Evolutionary conservation across 257 asterid genomes (phyloP), one percentile per base, ranked within the genome.

Genomic region (Voacanga thouarsii): DNA sequence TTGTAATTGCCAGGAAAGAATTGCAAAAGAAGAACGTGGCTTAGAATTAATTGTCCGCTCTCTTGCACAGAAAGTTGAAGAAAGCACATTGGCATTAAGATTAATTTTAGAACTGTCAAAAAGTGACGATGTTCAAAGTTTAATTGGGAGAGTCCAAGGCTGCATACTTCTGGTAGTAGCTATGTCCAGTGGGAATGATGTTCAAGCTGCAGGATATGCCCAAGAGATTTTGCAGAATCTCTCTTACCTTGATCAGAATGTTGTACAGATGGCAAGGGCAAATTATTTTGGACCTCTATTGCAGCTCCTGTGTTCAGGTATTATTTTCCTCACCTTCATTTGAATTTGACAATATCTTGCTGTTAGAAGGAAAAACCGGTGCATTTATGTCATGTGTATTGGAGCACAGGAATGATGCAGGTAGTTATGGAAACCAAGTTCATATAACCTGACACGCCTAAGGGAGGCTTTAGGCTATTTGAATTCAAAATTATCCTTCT

Each of bases 221-320:
- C 49, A 67, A 39, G 50, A 67, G 12, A 39, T 67, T 67, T 67
- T 67, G 72, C 28, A 39, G 50, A 67, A 67, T 41, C 72, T 67
- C 26, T 67, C 72, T 39, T 67, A 7, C 50, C 50, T 39, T 39
- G 50, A 67, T 19, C 28, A 3, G 50, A 67, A 67, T 39, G 72
- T 67, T 39, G 19, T 39, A 39, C 72, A 67, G 72, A 67, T 67
- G 72, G 72, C 72, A 67, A 67, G 28, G 28, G 72, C 72, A 37
- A 67, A 39, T 67, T 67, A 67, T 19, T 67, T 65, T 26, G 24
- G 41, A 65, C 71, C 71, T 26, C 5, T 65, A 16, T 33, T 65
- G 47, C 71, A 14, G 21, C 71, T 33, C 33, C 47, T 65, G 33
- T 65, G 47, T 65, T 67, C 72, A 67, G 50, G 72, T 67, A 67